Evolutionary conservation across 2,329 filamentous ascomycete species (phyloP), one percentile per base, ranked within the genome.

Genomic region (Endoconidiophora laricicola): DNA sequence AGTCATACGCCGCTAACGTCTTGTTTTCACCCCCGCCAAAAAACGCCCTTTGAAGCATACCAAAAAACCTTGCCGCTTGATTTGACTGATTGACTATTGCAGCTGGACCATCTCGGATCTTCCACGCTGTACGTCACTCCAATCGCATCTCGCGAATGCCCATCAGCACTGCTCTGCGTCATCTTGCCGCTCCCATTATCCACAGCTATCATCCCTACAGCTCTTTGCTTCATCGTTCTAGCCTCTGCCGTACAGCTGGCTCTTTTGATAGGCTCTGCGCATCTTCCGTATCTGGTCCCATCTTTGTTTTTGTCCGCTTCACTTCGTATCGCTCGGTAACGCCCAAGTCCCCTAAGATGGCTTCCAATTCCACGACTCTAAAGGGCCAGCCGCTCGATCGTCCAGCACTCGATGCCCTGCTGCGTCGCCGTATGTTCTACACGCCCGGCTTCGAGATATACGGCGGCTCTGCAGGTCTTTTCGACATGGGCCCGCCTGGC

Each of bases 401-500:
- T 61, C 69, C 74, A 53, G 71, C 77, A 52, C 78, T 96, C 61
- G 91, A 96, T 62, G 83, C 80, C 54, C 77, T 96, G 61, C 79
- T 96, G 59, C 80, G 83, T 57, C 83, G 88, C 57, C 83, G 87
- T 65, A 73, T 90, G 69, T 96, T 96, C 73, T 94, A 91, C 69
- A 94, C 88, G 55, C 88, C 88, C 49, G 81, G 87, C 50, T 96
- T 95, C 66, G 91, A 96, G 67, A 90, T 94, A 60, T 96, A 96
- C 63, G 84, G 84, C 58, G 86, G 86, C 61, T 82, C 91, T 52
- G 81, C 79, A 57, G 87, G 87, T 60, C 81, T 94, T 52, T 95
- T 86, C 70, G 88, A 95, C 67, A 94, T 93, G 68, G 88, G 88
- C 57, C 87, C 88, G 26, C 85, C 88, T 29, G 86, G 88, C 56